Percentiles rank a stretch among this genome's conserved stretches.
Conservation (phyloP, 1,139 yeast genomes). For the Debaryomyces singareniensis region DNA sequence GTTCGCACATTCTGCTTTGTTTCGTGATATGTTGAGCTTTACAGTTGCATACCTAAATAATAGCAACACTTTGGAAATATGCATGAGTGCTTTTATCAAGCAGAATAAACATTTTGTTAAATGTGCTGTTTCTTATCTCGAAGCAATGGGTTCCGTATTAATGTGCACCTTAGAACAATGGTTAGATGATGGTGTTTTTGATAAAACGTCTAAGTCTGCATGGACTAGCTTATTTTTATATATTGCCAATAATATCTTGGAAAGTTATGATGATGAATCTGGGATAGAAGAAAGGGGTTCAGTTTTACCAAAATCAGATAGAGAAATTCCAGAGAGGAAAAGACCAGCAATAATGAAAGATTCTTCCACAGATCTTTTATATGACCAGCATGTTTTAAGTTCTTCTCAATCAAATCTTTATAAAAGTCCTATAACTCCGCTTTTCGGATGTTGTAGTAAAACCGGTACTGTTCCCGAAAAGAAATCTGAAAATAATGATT, state of each 20-base stretch:
- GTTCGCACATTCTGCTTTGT: constrained; percentile 25
- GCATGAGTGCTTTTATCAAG: constrained; percentile 26
- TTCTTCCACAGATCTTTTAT: neutral
- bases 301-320: constrained; percentile 4
- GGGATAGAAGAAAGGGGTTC: constrained; percentile 6
- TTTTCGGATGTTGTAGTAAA: constrained; percentile 1
- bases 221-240: constrained; percentile 39
- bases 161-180: constrained; percentile 34
- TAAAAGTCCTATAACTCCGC: neutral
- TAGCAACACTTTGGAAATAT: constrained; percentile 23
- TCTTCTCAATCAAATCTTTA: neutral
- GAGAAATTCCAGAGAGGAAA: neutral
- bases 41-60: constrained; percentile 28
- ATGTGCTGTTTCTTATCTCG: constrained; percentile 28
- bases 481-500: constrained; percentile 1
- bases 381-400: neutral
- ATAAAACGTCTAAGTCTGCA: constrained; percentile 27
- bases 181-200: constrained; percentile 27
- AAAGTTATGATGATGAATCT: constrained; percentile 7
- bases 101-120: constrained; percentile 25
- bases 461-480: constrained; percentile 1
- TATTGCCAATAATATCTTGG: constrained; percentile 33
- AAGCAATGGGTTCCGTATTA: constrained; percentile 38
- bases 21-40: constrained; percentile 33
- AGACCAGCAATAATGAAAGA: neutral